A percentile compares a stretch with the other conserved stretches of the same genome.
Conservation (phyloP, 2,329 filamentous ascomycete genomes). For the Triangularia setosa region DNA sequence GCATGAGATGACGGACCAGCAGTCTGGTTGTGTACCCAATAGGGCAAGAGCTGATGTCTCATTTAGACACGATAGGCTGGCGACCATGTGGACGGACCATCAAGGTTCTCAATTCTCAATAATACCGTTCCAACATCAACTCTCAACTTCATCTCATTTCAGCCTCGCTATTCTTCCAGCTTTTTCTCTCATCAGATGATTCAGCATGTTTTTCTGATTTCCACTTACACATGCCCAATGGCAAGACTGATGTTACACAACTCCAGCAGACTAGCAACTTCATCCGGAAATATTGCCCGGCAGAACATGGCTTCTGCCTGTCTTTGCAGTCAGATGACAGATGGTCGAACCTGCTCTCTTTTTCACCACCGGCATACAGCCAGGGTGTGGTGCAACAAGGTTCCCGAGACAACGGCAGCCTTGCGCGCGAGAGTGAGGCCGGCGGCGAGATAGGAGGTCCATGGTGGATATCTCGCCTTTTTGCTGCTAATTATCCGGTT, state of each 20-base stretch:
- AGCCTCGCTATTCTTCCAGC: neutral
- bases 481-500: conserved; percentile 23
- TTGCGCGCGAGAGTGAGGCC: neutral
- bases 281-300: neutral
- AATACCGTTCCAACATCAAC: too few relatives aligned
- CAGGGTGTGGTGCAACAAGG: neutral
- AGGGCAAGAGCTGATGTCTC: neutral
- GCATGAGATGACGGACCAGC: neutral
- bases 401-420: conserved; percentile 1
- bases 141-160: neutral
- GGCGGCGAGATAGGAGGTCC: neutral
- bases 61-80: neutral
- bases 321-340: neutral
- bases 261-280: neutral
- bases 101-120: neutral
- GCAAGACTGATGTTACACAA: neutral
- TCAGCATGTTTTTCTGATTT: neutral
- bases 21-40: neutral
- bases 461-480: conserved; percentile 12
- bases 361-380: neutral
- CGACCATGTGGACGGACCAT: neutral
- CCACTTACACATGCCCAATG: neutral
- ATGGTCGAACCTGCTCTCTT: neutral
- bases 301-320: conserved; percentile 2
- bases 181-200: neutral